Conservation (phyloP, 805 yeast genomes). For the Candida sonorensis region DNA sequence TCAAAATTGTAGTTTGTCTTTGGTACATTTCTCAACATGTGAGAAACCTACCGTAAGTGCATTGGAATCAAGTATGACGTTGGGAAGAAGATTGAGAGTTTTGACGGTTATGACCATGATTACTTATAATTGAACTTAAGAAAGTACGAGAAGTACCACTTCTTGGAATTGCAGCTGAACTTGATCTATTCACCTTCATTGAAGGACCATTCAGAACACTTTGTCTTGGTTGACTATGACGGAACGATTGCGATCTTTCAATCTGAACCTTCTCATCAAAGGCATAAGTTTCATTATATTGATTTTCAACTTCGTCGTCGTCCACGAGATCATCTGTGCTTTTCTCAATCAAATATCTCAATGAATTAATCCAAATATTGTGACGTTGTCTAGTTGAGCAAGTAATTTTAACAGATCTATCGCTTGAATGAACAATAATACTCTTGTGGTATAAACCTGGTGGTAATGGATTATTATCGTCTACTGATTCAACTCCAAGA, state of each 20-base stretch:
- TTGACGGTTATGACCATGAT: conserved; percentile 1
- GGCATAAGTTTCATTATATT: conserved; percentile 21
- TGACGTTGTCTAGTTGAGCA: conserved; percentile 86
- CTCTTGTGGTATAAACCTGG: conserved; percentile 84
- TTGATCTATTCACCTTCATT: conserved; percentile 3
- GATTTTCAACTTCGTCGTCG: conserved; percentile 38
- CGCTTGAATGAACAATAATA: conserved; percentile 61
- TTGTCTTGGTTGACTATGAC: conserved; percentile 21
- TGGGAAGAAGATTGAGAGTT: no score
- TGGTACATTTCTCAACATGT: no score
- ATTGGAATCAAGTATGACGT: no score
- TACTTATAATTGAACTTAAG: conserved; percentile 7
- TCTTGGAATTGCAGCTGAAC: conserved; percentile 11
- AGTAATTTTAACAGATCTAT: conserved; percentile 66
- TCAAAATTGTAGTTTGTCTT: no score
- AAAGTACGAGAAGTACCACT: conserved; percentile 12
- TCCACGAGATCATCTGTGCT: conserved; percentile 51
- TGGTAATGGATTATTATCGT: conserved; percentile 82
- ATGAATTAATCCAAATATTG: conserved; percentile 83
- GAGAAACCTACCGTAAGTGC: no score
- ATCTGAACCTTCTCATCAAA: conserved; percentile 22
- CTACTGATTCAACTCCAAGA: conserved; percentile 67
- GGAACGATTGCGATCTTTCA: conserved; percentile 23
- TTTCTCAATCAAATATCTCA: conserved; percentile 66
- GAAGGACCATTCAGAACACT: conserved; percentile 4